Evolutionary conservation across 805 yeast genomes (phyloP), one percentile per base, ranked within the genome.

Genomic region (Tetrapisispora nanseiensis): DNA sequence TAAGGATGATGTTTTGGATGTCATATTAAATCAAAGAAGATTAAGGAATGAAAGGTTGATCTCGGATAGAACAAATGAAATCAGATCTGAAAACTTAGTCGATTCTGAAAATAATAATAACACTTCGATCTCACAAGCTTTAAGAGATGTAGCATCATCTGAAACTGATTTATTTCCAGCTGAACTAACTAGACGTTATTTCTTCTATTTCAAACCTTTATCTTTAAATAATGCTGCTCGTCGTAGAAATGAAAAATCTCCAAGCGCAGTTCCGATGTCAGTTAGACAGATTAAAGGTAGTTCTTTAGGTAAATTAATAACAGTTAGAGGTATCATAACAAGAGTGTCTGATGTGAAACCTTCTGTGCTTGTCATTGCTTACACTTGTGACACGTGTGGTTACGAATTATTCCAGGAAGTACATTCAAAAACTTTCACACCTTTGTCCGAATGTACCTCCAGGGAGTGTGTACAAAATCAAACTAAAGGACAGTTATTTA

Each of bases 261-360:
- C 53, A 4, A 36, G 43, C 13, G 38, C 41, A 12, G 29, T 36
- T 4, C 77, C 92, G 1, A 66, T 86, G 43, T 83, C 96, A 3
- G 97, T 92, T 6, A 78, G 99, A 62, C 89, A 87, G 50, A 81
- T 92, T 45, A 82, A 79, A 57, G 97, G 97, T 47, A 67, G 71
- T 30, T 79, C 76, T 49, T 71, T 92, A 40, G 99, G 99, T 38
- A 79, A 82, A 53, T 74, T 85, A 47, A 83, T 92, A 54, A 89
- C 96, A 0, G 83, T 89, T 4, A 71, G 95, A 49, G 99, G 98
- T 43, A 89, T 92, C 51, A 86, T 90, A 39, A 92, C 97, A 8
- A 73, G 98, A 51, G 95, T 89, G 5, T 82, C 95, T 2, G 99
- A 92, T 61, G 98, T 92, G 34, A 90, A 89, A 62, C 99, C 99